Evolutionary conservation across 352 stramenopile genomes (phyloP).

Genomic region (Nothophytophthora sp.): DNA sequence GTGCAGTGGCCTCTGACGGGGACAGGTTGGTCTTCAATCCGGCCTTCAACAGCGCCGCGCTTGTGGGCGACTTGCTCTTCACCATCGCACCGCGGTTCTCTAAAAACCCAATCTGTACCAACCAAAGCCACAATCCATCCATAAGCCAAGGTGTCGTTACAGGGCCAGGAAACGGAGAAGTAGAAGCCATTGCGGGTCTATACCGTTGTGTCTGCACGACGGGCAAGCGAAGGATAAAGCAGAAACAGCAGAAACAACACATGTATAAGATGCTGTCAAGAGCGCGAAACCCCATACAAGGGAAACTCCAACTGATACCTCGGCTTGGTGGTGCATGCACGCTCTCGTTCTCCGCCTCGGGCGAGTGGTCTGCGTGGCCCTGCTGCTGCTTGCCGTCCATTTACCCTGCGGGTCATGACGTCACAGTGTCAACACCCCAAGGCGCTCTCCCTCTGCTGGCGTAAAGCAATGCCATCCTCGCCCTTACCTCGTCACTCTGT

Average conservation of each 20-base stretch:
- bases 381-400: slow-evolving; percentile 21
- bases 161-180: neutral
- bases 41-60: slow-evolving; percentile 46
- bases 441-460: no score
- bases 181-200: neutral
- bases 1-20: slow-evolving; percentile 63
- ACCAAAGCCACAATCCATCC: no score
- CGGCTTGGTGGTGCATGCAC: neutral
- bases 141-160: neutral
- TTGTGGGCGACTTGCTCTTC: slow-evolving; percentile 45
- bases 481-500: no score
- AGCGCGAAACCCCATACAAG: no score
- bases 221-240: no score
- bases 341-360: slow-evolving; percentile 11
- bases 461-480: no score
- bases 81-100: slow-evolving; percentile 25
- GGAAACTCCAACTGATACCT: slow-evolving; percentile 12
- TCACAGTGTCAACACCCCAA: no score
- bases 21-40: slow-evolving; percentile 64
- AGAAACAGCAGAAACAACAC: neutral
- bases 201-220: slow-evolving; percentile 25
- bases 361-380: neutral
- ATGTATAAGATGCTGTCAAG: neutral
- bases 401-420: no score
- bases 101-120: slow-evolving; percentile 25